These are phyloP conservation scores for Pichia sp. DNA, from an alignment of 1,139 yeast genomes.

Conservation along the genomic window DNA sequence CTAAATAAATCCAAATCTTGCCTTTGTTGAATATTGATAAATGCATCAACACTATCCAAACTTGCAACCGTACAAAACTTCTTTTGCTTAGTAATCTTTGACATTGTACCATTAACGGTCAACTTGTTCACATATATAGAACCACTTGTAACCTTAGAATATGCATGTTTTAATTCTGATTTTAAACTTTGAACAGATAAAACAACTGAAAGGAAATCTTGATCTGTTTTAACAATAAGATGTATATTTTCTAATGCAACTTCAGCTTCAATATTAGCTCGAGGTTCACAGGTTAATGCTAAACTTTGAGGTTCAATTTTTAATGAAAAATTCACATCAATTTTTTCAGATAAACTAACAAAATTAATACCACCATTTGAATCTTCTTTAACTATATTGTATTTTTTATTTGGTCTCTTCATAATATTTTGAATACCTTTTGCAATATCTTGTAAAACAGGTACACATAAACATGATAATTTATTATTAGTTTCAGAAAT, in stretches of 20 bases:
- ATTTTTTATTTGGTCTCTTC: slow-evolving; percentile 10
- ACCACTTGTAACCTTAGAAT: slow-evolving; percentile 85
- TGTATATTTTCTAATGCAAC: slow-evolving; percentile 65
- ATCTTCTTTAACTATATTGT: not conserved
- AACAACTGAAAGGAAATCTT: slow-evolving; percentile 38
- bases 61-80: slow-evolving; percentile 46
- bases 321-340: slow-evolving; percentile 61
- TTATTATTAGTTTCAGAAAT: slow-evolving; percentile 72
- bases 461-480: slow-evolving; percentile 69
- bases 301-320: slow-evolving; percentile 67
- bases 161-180: slow-evolving; percentile 80
- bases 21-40: slow-evolving; percentile 72
- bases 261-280: slow-evolving; percentile 85
- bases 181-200: slow-evolving; percentile 47
- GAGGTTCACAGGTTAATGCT: slow-evolving; percentile 83
- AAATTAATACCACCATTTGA: slow-evolving; percentile 18
- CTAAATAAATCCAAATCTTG: slow-evolving; percentile 79
- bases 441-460: slow-evolving; percentile 59
- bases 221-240: slow-evolving; percentile 52
- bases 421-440: slow-evolving; percentile 35
- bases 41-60: slow-evolving; percentile 53
- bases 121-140: slow-evolving; percentile 53
- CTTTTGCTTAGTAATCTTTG: slow-evolving; percentile 34
- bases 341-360: slow-evolving; percentile 24
- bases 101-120: slow-evolving; percentile 36